A percentile compares a stretch with the other conserved stretches of the same genome.
Conservation (phyloP, 1,284 basidiomycete species). For the Sutorius eximius region DNA sequence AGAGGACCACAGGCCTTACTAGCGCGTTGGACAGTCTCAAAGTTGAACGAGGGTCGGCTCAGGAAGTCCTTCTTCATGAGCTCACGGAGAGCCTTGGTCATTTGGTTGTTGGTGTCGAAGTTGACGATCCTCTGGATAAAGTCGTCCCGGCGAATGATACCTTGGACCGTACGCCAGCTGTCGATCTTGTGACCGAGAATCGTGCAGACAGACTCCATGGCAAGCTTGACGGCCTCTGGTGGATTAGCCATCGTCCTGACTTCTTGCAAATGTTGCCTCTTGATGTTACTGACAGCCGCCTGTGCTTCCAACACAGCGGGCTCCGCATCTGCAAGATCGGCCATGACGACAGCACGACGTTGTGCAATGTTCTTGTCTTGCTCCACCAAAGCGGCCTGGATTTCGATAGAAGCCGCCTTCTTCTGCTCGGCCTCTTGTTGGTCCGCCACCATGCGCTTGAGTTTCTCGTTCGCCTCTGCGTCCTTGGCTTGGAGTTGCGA, state of each 20-base stretch:
- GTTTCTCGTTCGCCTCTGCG: conserved; percentile 93
- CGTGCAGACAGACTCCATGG: conserved; percentile 99
- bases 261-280: conserved; percentile 95
- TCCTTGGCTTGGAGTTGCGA: conserved; percentile 93
- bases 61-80: conserved; percentile 94
- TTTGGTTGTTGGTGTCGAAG: conserved; percentile 90
- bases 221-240: conserved; percentile 94
- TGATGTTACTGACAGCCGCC: conserved; percentile 95
- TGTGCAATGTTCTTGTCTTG: conserved; percentile 91
- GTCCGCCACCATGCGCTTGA: conserved; percentile 97
- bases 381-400: conserved; percentile 89
- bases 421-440: conserved; percentile 99
- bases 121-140: conserved; percentile 97
- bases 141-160: conserved; percentile 95
- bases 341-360: conserved; percentile 87
- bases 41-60: conserved; percentile 90
- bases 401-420: conserved; percentile 94
- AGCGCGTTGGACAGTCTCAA: conserved; percentile 93
- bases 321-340: conserved; percentile 96
- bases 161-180: conserved; percentile 95
- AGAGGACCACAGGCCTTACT: conserved; percentile 98
- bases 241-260: conserved; percentile 99
- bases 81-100: conserved; percentile 90
- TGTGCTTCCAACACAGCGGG: conserved; percentile 96
- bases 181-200: conserved; percentile 97